These are phyloP conservation scores for Clarkia xantiana DNA, from an alignment of 345 rosid species.

Conservation along the genomic window DNA sequence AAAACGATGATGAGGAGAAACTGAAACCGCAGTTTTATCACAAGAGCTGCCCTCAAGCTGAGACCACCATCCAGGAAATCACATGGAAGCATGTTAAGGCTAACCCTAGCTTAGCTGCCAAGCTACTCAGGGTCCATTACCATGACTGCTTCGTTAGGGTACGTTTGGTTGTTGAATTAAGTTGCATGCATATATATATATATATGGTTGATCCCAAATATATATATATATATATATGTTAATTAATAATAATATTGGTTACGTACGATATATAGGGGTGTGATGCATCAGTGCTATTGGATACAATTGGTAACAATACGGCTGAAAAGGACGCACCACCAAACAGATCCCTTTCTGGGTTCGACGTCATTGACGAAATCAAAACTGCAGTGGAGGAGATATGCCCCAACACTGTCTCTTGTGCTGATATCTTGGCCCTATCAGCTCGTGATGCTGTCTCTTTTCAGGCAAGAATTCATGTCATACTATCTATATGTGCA, in stretches of 20 bases:
- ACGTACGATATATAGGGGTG: neutral
- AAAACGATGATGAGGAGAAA: neutral
- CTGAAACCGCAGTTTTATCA: constrained; percentile 2
- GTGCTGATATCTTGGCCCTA: constrained; percentile 4
- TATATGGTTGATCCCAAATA: no score
- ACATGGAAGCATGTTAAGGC: neutral
- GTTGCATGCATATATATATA: neutral
- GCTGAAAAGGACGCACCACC: constrained; percentile 8
- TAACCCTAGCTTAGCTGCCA: constrained; percentile 3
- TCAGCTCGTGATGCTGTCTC: constrained; percentile 5
- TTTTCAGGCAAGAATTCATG: neutral
- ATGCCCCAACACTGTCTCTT: constrained; percentile 4
- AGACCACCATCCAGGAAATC: constrained; percentile 1
- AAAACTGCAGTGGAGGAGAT: neutral
- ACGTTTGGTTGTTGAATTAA: neutral
- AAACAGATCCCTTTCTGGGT: neutral
- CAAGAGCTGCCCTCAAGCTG: constrained; percentile 5
- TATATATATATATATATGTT: no score
- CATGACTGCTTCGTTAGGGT: constrained; percentile 11
- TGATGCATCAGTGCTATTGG: constrained; percentile 8
- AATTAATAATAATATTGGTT: neutral
- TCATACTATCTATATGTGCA: no score
- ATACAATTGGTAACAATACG: neutral
- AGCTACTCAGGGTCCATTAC: constrained; percentile 5
- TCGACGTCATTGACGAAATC: constrained; percentile 7